Percentiles rank a stretch among this genome's conserved stretches.
phyloP scores from a whole-genome alignment of 2,329 filamentous ascomycete species.

The Periconia sp. region DNA sequence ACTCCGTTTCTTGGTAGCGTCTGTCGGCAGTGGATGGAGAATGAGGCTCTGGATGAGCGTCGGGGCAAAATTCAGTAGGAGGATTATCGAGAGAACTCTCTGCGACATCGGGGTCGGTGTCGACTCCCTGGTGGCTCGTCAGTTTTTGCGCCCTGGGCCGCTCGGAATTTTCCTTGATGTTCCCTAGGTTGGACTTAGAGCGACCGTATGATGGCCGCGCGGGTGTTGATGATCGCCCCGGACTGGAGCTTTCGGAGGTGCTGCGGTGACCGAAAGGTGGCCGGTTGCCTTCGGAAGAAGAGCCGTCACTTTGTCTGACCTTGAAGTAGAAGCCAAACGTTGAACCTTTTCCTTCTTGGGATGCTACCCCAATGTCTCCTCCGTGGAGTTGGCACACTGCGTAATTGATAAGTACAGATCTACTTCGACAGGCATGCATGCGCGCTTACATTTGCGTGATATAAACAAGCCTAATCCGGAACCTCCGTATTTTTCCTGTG shows the following conservation, averaged over 20 bases:
- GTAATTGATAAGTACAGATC: constrained; percentile 6
- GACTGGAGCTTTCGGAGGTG: constrained; percentile 27
- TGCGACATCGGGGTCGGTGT: constrained; percentile 22
- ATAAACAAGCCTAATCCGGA: constrained; percentile 48
- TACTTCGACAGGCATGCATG: neutral
- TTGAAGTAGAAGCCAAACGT: constrained; percentile 48
- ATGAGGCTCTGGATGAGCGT: constrained; percentile 33
- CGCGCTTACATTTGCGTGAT: constrained; percentile 43
- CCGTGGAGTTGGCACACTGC: constrained; percentile 46
- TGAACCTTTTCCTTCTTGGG: constrained; percentile 41
- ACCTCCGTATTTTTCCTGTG: constrained; percentile 50
- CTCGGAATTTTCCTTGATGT: constrained; percentile 29
- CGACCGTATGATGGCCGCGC: constrained; percentile 34
- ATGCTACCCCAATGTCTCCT: constrained; percentile 45
- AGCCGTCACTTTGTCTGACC: constrained; percentile 32
- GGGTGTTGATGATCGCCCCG: constrained; percentile 15
- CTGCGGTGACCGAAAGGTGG: constrained; percentile 30
- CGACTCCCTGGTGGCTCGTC: constrained; percentile 26
- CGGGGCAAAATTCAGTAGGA: constrained; percentile 34
- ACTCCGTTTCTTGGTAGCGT: constrained; percentile 30
- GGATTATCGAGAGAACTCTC: constrained; percentile 37
- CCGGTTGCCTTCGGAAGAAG: constrained; percentile 25
- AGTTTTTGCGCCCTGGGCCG: constrained; percentile 15
- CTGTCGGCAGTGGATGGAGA: constrained; percentile 22
- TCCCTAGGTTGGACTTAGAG: constrained; percentile 31